These are phyloP conservation scores for Zasmidium citrigriseum DNA, from an alignment of 2,329 filamentous ascomycete genomes.

Conservation along the genomic window DNA sequence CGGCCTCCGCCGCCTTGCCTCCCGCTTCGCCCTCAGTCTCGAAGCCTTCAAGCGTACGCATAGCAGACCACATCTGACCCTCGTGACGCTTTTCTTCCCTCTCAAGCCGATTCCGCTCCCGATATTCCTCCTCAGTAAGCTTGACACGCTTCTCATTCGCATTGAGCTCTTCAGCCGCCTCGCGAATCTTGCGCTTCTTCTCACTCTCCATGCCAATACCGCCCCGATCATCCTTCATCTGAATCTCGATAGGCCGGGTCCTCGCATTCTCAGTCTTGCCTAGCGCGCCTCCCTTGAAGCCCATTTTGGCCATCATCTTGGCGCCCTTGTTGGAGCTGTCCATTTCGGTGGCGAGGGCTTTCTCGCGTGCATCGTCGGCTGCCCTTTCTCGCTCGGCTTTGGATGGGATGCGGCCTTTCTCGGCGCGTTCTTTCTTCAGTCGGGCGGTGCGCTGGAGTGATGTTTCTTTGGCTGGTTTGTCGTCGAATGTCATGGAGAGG, in stretches of 20 bases:
- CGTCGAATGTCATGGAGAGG: conserved; percentile 90
- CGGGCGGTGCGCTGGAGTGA: conserved; percentile 61
- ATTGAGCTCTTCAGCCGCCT: conserved; percentile 57
- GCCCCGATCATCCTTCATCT: conserved; percentile 74
- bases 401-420: conserved; percentile 65
- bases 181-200: conserved; percentile 68
- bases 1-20: conserved; percentile 13
- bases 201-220: conserved; percentile 85
- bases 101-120: conserved; percentile 70
- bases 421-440: conserved; percentile 61
- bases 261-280: conserved; percentile 60
- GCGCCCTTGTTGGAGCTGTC: conserved; percentile 74
- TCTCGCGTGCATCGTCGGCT: conserved; percentile 71
- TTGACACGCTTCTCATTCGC: conserved; percentile 60
- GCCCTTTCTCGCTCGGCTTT: conserved; percentile 81
- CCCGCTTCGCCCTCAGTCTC: conserved; percentile 54
- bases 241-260: conserved; percentile 73
- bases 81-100: conserved; percentile 69
- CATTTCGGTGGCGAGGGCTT: conserved; percentile 72
- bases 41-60: conserved; percentile 79
- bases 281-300: conserved; percentile 75
- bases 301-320: conserved; percentile 96
- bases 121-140: conserved; percentile 69
- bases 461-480: conserved; percentile 59
- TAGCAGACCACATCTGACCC: conserved; percentile 71